phyloP scores from a whole-genome alignment of 805 yeast species.

The Brettanomyces anomalus region DNA sequence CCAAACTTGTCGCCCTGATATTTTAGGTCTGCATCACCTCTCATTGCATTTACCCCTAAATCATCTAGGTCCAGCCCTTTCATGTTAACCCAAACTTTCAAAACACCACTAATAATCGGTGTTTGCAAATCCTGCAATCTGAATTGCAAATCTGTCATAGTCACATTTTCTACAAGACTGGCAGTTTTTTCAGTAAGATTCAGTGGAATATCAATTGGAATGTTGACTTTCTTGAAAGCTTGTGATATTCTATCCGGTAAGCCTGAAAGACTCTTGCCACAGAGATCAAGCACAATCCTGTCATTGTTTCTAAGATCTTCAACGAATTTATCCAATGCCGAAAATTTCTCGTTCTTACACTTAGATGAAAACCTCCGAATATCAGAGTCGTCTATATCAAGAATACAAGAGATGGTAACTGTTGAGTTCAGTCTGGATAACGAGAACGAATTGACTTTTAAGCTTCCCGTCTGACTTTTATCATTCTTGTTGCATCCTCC shows the following conservation, averaged over 20 bases:
- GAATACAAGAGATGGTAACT: constrained; percentile 6
- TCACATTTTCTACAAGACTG: constrained; percentile 25
- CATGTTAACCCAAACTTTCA: constrained; percentile 21
- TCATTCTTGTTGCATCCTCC: constrained; percentile 28
- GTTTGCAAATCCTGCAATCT: constrained; percentile 26
- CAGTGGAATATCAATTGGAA: constrained; percentile 13
- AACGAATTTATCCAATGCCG: constrained; percentile 14
- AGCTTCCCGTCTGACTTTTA: constrained; percentile 21
- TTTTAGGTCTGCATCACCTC: constrained; percentile 33
- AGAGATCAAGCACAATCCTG: constrained; percentile 1
- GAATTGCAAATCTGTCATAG: constrained; percentile 28
- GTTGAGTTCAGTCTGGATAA: constrained; percentile 3
- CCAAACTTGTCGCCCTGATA: constrained; percentile 34
- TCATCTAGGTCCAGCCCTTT: constrained; percentile 6
- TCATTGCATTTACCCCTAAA: constrained; percentile 24
- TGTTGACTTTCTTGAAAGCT: constrained; percentile 8
- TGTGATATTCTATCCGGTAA: background rate
- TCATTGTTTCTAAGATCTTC: constrained; percentile 6
- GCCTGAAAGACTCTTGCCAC: background rate
- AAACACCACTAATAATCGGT: constrained; percentile 31
- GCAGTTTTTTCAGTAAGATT: constrained; percentile 8
- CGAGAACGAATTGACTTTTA: constrained; percentile 7
- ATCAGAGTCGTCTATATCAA: constrained; percentile 4
- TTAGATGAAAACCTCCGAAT: constrained; percentile 5
- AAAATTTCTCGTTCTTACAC: constrained; percentile 6